A percentile compares a stretch with the other conserved stretches of the same genome.
Conservation (phyloP, 768 basidiomycete species). For the Rhizopogon vesiculosus region DNA sequence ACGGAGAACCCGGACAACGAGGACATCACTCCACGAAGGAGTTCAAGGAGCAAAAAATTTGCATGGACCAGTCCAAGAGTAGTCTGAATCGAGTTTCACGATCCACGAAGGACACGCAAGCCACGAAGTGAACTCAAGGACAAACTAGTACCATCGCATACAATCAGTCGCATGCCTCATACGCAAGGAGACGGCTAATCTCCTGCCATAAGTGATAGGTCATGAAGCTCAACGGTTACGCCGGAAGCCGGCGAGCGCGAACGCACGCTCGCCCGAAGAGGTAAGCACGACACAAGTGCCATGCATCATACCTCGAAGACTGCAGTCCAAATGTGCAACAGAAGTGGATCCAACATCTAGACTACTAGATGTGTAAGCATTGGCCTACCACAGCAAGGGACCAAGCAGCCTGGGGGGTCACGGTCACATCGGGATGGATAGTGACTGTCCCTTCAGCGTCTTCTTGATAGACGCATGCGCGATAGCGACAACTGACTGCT, state of each 20-base stretch:
- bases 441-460: not conserved
- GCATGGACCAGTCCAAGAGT: slow-evolving; percentile 9
- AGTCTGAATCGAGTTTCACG: slow-evolving; percentile 14
- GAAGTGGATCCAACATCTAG: not conserved
- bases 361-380: not conserved
- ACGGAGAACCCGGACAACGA: not conserved
- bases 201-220: not conserved
- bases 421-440: too few relatives aligned
- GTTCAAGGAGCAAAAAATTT: slow-evolving; percentile 2
- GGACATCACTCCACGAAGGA: slow-evolving; percentile 5
- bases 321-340: not conserved
- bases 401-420: not conserved
- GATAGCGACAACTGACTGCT: not conserved
- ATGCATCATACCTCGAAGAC: not conserved
- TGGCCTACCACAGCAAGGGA: not conserved
- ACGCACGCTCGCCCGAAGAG: not conserved
- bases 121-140: slow-evolving; percentile 13
- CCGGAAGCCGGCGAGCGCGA: not conserved
- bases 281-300: not conserved
- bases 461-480: not conserved
- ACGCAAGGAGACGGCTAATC: not conserved
- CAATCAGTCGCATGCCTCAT: not conserved
- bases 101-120: slow-evolving; percentile 4
- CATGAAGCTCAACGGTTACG: not conserved
- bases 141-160: not conserved